Percentiles rank a stretch among this genome's conserved stretches.
Conservation (phyloP, 2,329 filamentous ascomycete species). For the Talaromyces sp. region DNA sequence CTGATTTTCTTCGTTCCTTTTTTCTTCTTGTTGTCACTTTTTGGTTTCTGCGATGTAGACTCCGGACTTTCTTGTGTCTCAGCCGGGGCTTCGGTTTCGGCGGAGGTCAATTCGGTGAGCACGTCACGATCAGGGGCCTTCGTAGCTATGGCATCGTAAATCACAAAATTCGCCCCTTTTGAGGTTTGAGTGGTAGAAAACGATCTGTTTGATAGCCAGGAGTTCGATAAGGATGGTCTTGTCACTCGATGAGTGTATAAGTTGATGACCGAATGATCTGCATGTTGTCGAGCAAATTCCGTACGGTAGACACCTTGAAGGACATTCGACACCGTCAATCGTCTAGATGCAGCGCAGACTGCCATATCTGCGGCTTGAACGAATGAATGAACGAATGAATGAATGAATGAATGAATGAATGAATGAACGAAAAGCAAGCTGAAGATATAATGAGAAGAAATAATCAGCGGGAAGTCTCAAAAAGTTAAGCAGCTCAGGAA, state of each 20-base stretch:
- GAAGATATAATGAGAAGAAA: neutral
- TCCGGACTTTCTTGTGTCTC: neutral
- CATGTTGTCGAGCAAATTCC: neutral
- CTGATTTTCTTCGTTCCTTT: slow-evolving; percentile 3
- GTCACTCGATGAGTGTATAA: neutral
- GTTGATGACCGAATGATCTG: neutral
- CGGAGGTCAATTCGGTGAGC: slow-evolving; percentile 2
- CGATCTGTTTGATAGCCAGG: neutral
- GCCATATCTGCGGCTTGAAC: neutral
- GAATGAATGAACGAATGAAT: too few species aligned
- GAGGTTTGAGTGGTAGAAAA: slow-evolving; percentile 3
- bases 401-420: neutral
- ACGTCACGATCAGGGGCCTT: neutral
- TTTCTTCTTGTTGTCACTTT: slow-evolving; percentile 1
- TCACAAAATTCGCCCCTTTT: neutral
- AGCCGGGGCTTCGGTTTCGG: neutral
- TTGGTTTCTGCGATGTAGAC: neutral
- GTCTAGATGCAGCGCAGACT: slow-evolving; percentile 8
- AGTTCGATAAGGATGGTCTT: neutral
- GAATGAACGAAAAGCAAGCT: neutral
- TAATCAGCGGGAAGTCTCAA: neutral
- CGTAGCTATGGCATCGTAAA: neutral
- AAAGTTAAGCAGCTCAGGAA: neutral
- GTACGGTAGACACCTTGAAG: slow-evolving; percentile 8
- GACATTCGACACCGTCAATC: slow-evolving; percentile 10